phyloP scores from a whole-genome alignment of 306 rosid genomes.

The Begonia masoniana region DNA sequence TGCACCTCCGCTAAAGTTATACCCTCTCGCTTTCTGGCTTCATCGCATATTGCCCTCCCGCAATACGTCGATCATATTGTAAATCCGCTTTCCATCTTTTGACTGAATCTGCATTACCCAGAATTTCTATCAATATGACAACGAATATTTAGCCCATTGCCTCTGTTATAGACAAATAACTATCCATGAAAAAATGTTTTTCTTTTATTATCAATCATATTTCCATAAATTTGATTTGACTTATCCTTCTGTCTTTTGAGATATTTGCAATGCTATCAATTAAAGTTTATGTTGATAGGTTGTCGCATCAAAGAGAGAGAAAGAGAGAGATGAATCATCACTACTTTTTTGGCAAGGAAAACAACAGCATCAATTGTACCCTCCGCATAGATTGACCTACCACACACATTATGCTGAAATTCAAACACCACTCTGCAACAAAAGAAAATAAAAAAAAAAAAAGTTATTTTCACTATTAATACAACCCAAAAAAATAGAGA shows the following conservation, averaged over 20 bases:
- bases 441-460: constrained; percentile 7
- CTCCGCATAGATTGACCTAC: constrained; percentile 91
- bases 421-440: constrained; percentile 79
- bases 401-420: constrained; percentile 94
- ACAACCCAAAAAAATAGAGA: no score
- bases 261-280: no score
- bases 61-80: constrained; percentile 69
- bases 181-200: no score
- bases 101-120: constrained; percentile 35
- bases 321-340: constrained; percentile 9
- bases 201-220: no score
- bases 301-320: not conserved
- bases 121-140: not conserved
- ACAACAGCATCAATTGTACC: constrained; percentile 81
- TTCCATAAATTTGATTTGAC: no score
- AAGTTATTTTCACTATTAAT: not conserved
- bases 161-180: no score
- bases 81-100: constrained; percentile 45
- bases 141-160: no score
- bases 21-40: constrained; percentile 3
- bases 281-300: no score
- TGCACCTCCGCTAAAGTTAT: no score
- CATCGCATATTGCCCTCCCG: constrained; percentile 72
- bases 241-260: no score
- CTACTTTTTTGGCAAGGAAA: constrained; percentile 80